Evolutionary conservation across 2,329 filamentous ascomycete genomes (phyloP).

Genomic region (Fusarium sp.): DNA sequence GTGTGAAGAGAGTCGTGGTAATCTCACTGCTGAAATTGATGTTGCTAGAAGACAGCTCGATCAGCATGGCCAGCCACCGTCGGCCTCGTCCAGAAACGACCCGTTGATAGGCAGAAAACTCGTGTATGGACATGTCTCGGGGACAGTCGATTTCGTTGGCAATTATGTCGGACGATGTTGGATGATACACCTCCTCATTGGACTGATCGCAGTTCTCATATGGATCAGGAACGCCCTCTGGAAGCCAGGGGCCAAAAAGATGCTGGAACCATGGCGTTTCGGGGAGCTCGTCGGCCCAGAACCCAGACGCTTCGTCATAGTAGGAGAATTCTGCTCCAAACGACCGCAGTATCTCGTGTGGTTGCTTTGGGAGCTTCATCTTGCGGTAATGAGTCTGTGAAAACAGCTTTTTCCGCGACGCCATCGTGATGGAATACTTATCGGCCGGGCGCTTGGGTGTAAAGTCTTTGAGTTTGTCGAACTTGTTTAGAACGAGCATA

Average conservation of each 20-base stretch:
- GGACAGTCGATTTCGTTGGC: slow-evolving; percentile 64
- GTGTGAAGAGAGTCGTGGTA: slow-evolving; percentile 61
- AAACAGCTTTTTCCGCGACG: slow-evolving; percentile 42
- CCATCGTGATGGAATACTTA: slow-evolving; percentile 27
- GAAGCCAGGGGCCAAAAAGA: slow-evolving; percentile 43
- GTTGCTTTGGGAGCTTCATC: slow-evolving; percentile 24
- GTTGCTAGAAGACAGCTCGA: slow-evolving; percentile 63
- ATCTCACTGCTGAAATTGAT: slow-evolving; percentile 70
- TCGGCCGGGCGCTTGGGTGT: neutral
- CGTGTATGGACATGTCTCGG: slow-evolving; percentile 58
- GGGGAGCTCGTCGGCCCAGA: slow-evolving; percentile 30
- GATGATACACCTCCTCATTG: slow-evolving; percentile 45
- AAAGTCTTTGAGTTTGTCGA: neutral
- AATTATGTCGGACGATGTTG: slow-evolving; percentile 66
- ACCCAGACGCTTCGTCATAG: slow-evolving; percentile 15
- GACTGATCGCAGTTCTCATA: neutral
- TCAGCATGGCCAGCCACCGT: slow-evolving; percentile 62
- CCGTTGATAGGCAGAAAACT: slow-evolving; percentile 64
- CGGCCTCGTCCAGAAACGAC: slow-evolving; percentile 58
- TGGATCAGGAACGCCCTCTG: slow-evolving; percentile 26
- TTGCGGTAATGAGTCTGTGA: slow-evolving; percentile 43
- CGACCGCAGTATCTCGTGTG: slow-evolving; percentile 15
- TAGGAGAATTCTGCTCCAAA: slow-evolving; percentile 36
- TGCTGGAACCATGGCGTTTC: slow-evolving; percentile 16
- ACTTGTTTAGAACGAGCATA: neutral